phyloP scores from a whole-genome alignment of 495 filamentous ascomycete genomes.

The Penicillium taxi region DNA sequence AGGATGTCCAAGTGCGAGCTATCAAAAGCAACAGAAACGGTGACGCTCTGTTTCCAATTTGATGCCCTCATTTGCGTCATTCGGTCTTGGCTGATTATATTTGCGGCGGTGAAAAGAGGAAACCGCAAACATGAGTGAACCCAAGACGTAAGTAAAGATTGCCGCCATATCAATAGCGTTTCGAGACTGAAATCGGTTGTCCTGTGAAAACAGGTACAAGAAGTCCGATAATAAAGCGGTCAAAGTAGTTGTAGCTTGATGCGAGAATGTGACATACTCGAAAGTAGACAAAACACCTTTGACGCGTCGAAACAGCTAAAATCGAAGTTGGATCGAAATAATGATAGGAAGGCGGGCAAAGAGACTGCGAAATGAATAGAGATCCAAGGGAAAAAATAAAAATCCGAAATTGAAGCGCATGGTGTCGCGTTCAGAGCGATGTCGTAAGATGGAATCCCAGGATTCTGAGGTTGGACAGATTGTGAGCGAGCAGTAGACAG shows the following conservation, averaged over 20 bases:
- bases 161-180: constrained; percentile 34
- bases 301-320: constrained; percentile 30
- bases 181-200: constrained; percentile 22
- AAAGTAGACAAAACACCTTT: constrained; percentile 12
- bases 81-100: constrained; percentile 17
- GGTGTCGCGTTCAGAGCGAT: constrained; percentile 27
- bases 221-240: constrained; percentile 9
- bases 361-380: constrained; percentile 33
- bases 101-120: constrained; percentile 8
- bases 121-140: constrained; percentile 13
- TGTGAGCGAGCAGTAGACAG: constrained; percentile 28
- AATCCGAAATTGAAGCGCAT: constrained; percentile 35
- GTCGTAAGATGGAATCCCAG: constrained; percentile 23
- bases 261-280: constrained; percentile 7
- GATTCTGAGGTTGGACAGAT: constrained; percentile 26
- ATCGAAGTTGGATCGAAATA: constrained; percentile 34
- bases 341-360: constrained; percentile 29
- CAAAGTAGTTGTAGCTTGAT: constrained; percentile 4
- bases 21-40: constrained; percentile 16
- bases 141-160: constrained; percentile 31
- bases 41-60: constrained; percentile 14
- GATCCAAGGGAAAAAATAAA: constrained; percentile 30
- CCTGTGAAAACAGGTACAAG: constrained; percentile 13
- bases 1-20: constrained; percentile 19
- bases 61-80: constrained; percentile 32